Evolutionary conservation across 164 flowering plant genomes (phyloP), one percentile per base, ranked within the genome.

Genomic region (Umbellularia californica): DNA sequence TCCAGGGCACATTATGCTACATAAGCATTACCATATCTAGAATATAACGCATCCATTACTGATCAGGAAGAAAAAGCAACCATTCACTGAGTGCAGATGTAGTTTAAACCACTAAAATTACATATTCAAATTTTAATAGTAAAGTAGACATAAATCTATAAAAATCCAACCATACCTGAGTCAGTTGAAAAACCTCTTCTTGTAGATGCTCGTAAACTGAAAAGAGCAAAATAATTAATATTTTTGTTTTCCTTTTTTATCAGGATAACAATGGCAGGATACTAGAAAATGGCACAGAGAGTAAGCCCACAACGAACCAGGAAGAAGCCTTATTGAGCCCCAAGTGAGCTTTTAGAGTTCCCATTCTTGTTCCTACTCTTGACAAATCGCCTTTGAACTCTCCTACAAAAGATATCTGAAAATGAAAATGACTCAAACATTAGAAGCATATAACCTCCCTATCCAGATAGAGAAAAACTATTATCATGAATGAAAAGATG

Each of bases 131-230:
- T 41, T 5, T 41, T 41, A 41, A 41, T 41, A 41, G 47, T 7
- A 41, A 41, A 41, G 47, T 9, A 41, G 9, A 41, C 47, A 9
- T 30, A 41, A 9, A 60, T 11, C 14, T 63, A 2, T 72, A 30
- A 67, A 60, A 65, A 27, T 69, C 55, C 71, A 75, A 66, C 20
- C 5, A 70, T 72, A 91, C 95, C 95, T 81, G 93, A 81, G 81
- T 73, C 84, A 19, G 88, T 72, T 33, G 94, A 75, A 81, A 84
- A 90, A 50, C 83, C 83, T 82, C 90, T 83, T 70, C 71, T 75
- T 17, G 33, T 27, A 27, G 27, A 69, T 33, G 70, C 72, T 65
- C 74, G 78, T 24, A 82, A 78, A 76, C 93, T 90, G 87, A 67
- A 79, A 66, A 47, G 15, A 33, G 63, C 25, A 72, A 70, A 66